Base-by-base conservation (phyloP, 202 grass and related monocot genomes). In the Cymbopogon flexuosus region DNA sequence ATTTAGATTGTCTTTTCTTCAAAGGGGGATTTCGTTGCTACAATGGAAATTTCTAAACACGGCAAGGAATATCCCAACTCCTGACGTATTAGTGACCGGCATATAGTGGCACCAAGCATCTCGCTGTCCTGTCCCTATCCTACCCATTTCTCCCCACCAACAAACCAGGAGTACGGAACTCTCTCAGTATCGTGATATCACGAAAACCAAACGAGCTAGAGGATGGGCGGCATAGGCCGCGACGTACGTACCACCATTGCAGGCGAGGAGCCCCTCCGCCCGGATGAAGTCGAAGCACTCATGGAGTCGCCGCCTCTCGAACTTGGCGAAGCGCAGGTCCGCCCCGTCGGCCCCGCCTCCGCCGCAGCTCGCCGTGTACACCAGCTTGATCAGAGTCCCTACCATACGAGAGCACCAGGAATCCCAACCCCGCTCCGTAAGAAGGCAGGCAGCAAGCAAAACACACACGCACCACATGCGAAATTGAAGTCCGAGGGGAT, bases 321-420 rank as follows among this genome's bases (percentile, higher is more conserved):
- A 98, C 89, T 86, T 93, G 40, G 89, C 82, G 79, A 98, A 98
- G 31, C 86, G 88, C 65, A 98, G 90, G 82, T 54, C 68, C 33
- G 80, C 81, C 1, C 24, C 73, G 59, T 43, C 66, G 39, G 80
- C 81, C 1, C 24, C 74, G 60, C 52, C 64, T 21, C 68, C 69
- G 29, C 68, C 84, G 72, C 89, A 82, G 37, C 72, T 84, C 39
- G 90, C 86, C 68, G 93, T 94, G 77, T 98, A 98, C 35, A 93
- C 95, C 65, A 98, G 76, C 84, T 98, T 98, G 35, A 95, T 91
- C 90, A 98, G 86, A 79, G 90, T 98, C 40, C 95, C 93, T 96
- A 14, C 35, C 10, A 54, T 4, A 23, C 10, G 10, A 27, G 22
- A n/a, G n/a, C 57, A n/a, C 29, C 31, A 42, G 12, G 1, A 18